phyloP scores from a whole-genome alignment of 768 basidiomycete genomes.

The Termitomyces sp. region DNA sequence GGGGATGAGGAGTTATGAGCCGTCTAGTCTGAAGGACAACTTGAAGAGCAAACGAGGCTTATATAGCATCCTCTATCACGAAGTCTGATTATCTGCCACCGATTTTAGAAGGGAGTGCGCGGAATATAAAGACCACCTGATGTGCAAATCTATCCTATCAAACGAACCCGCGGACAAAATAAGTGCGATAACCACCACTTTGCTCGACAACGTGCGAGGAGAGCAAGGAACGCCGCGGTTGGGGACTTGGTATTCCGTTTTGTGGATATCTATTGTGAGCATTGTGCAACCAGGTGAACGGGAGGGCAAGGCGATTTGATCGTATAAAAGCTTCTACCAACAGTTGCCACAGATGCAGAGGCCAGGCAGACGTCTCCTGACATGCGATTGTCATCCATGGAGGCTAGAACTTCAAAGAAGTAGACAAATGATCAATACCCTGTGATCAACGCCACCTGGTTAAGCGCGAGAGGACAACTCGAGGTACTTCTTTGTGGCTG shows the following conservation, averaged over 20 bases:
- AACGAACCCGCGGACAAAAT: constrained; percentile 10
- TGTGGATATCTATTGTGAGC: background rate
- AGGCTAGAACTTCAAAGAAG: background rate
- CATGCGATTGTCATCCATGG: background rate
- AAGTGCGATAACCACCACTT: background rate
- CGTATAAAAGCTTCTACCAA: background rate
- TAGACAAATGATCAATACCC: background rate
- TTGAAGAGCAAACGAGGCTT: constrained; percentile 16
- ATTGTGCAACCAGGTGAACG: background rate
- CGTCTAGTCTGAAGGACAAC: background rate
- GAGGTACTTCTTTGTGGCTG: background rate
- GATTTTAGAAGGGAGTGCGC: background rate
- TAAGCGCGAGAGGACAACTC: background rate
- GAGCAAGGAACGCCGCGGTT: constrained; percentile 8
- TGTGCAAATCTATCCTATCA: background rate
- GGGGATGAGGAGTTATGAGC: background rate
- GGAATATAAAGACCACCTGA: constrained; percentile 12
- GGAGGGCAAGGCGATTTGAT: background rate
- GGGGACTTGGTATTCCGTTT: background rate
- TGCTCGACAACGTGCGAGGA: constrained; percentile 2
- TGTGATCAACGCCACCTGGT: background rate
- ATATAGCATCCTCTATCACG: constrained; percentile 40
- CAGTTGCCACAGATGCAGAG: background rate
- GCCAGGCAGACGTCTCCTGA: background rate
- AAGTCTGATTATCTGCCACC: background rate